These are phyloP conservation scores for Talaromyces sp. DNA, from an alignment of 2,329 filamentous ascomycete genomes.

Conservation along the genomic window DNA sequence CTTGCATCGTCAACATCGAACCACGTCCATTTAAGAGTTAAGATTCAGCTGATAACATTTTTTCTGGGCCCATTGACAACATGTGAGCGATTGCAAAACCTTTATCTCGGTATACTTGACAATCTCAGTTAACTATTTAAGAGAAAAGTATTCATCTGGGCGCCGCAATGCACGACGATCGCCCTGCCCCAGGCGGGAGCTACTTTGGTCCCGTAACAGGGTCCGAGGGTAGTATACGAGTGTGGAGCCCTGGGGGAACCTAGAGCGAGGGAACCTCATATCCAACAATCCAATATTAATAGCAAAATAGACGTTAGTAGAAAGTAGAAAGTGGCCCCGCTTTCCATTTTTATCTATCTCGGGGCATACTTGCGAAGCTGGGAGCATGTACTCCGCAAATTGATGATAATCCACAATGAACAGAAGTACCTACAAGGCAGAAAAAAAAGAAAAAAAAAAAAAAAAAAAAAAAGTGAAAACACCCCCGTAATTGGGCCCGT, in stretches of 20 bases:
- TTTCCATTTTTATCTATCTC: neutral
- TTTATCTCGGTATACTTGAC: neutral
- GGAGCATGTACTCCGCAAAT: neutral
- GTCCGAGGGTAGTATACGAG: slow-evolving; percentile 15
- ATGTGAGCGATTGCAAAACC: neutral
- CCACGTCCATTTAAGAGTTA: too few species aligned
- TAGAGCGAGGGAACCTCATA: neutral
- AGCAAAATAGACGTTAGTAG: neutral
- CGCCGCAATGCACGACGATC: slow-evolving; percentile 8
- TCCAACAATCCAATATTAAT: neutral
- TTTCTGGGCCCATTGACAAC: neutral
- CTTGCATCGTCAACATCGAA: neutral
- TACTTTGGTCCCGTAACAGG: slow-evolving; percentile 11
- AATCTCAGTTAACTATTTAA: neutral
- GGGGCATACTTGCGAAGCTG: neutral
- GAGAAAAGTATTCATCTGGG: slow-evolving; percentile 7
- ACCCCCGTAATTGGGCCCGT: slow-evolving; percentile 18
- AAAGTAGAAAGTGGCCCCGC: slow-evolving; percentile 2
- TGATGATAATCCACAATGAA: too few species aligned
- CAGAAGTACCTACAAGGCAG: too few species aligned
- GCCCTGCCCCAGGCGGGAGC: slow-evolving; percentile 10
- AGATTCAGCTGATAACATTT: too few species aligned
- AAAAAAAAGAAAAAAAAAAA: neutral
- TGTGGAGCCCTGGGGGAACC: neutral
- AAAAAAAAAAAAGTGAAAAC: neutral